These are phyloP conservation scores for Ophiocordyceps robertsii DNA, from an alignment of 2,329 filamentous ascomycete species.

Conservation along the genomic window DNA sequence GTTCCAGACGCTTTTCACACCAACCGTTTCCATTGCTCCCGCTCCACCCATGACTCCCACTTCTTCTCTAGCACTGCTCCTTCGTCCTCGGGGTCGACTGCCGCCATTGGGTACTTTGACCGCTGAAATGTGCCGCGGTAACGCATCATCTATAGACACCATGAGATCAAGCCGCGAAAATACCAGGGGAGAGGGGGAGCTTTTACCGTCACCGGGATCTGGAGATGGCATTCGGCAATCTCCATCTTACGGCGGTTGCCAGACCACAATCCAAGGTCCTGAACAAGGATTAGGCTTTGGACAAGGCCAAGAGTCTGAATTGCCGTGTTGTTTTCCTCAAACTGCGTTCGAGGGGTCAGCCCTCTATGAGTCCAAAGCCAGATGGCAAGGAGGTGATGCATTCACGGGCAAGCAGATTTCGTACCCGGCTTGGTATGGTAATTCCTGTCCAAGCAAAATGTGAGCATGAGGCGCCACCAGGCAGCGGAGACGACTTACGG, in stretches of 20 bases:
- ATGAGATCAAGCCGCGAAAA: constrained; percentile 5
- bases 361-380: too few species aligned
- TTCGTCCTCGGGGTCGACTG: constrained; percentile 38
- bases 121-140: constrained; percentile 45
- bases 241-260: constrained; percentile 43
- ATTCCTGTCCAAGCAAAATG: constrained; percentile 9
- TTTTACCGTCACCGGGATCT: constrained; percentile 30
- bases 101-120: constrained; percentile 36
- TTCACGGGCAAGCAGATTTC: not conserved
- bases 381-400: too few species aligned
- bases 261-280: constrained; percentile 40
- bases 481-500: constrained; percentile 17
- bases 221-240: constrained; percentile 36
- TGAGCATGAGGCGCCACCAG: not conserved
- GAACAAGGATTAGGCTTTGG: constrained; percentile 32
- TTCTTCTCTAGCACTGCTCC: constrained; percentile 45
- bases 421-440: constrained; percentile 16
- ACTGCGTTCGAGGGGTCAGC: constrained; percentile 13
- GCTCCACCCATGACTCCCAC: constrained; percentile 50
- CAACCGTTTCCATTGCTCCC: constrained; percentile 53
- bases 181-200: not conserved
- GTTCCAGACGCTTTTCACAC: not conserved
- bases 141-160: constrained; percentile 31
- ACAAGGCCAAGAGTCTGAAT: constrained; percentile 34
- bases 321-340: constrained; percentile 34